These are phyloP conservation scores for Saksenaea vasiformis DNA, from an alignment of 371 early-diverging fungal genomes.

Conservation along the genomic window DNA sequence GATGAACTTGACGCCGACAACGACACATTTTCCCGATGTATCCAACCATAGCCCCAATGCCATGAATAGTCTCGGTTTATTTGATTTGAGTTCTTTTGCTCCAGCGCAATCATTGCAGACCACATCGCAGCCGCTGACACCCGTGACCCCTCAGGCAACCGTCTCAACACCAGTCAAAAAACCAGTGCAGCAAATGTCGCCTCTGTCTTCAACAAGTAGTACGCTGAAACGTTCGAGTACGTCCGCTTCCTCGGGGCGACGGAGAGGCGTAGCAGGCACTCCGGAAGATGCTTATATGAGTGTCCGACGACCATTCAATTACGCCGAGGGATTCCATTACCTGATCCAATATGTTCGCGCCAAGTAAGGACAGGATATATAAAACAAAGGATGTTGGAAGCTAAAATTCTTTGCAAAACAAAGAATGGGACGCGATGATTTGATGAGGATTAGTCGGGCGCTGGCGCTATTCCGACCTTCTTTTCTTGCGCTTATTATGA, in stretches of 20 bases:
- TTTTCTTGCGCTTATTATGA: conserved; percentile 88
- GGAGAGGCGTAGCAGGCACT: conserved; percentile 16
- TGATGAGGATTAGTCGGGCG: conserved; percentile 84
- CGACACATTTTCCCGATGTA: background rate
- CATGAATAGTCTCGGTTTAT: background rate
- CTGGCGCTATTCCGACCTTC: conserved; percentile 90
- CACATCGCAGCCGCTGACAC: background rate
- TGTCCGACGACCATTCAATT: conserved; percentile 71
- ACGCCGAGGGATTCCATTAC: conserved; percentile 89
- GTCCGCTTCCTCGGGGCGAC: background rate
- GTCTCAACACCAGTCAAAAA: background rate
- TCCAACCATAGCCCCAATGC: background rate
- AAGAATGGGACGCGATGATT: conserved; percentile 84
- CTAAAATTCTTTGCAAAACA: conserved; percentile 1
- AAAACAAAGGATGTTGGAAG: background rate
- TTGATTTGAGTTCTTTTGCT: background rate
- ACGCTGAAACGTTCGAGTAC: background rate
- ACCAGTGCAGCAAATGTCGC: background rate
- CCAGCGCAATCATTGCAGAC: background rate
- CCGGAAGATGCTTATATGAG: conserved; percentile 20
- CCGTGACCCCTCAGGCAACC: background rate
- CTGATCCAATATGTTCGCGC: conserved; percentile 77
- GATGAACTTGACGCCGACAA: background rate
- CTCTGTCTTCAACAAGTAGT: background rate
- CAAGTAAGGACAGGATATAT: conserved; percentile 45